A percentile compares a stretch with the other conserved stretches of the same genome.
These are phyloP conservation scores for Evernia prunastri DNA, from an alignment of 495 filamentous ascomycete genomes.

Conservation along the genomic window DNA sequence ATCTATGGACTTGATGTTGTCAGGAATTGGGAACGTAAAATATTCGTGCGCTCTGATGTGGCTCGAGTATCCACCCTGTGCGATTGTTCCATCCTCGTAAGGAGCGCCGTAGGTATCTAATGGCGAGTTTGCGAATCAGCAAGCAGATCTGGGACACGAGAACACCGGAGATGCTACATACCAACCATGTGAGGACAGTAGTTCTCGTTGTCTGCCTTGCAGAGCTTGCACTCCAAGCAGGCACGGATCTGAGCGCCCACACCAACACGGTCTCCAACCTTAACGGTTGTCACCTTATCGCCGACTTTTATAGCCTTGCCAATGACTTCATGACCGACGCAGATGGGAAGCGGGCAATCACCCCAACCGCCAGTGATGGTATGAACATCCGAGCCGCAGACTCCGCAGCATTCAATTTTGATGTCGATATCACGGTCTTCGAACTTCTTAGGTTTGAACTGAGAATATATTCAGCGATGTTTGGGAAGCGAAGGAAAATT, in stretches of 20 bases:
- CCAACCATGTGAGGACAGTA: slow-evolving; percentile 62
- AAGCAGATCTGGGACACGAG: too few species aligned
- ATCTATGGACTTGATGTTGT: slow-evolving; percentile 54
- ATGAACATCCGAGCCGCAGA: slow-evolving; percentile 75
- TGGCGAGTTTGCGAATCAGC: slow-evolving; percentile 4
- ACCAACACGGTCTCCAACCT: slow-evolving; percentile 71
- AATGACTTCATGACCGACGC: slow-evolving; percentile 71
- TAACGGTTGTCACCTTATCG: slow-evolving; percentile 55
- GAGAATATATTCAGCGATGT: slow-evolving; percentile 9
- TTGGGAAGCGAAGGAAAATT: background rate
- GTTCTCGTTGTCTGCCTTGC: slow-evolving; percentile 68
- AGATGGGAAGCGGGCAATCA: slow-evolving; percentile 57
- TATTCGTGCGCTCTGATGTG: slow-evolving; percentile 72
- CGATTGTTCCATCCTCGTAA: slow-evolving; percentile 55
- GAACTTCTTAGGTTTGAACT: slow-evolving; percentile 76
- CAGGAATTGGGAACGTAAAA: slow-evolving; percentile 67
- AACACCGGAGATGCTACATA: slow-evolving; percentile 21
- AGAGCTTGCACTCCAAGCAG: slow-evolving; percentile 62
- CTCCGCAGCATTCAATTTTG: slow-evolving; percentile 66
- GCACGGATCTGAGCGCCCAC: slow-evolving; percentile 72
- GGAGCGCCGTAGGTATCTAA: slow-evolving; percentile 59
- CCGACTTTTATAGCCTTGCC: slow-evolving; percentile 68
- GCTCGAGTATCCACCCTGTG: slow-evolving; percentile 60
- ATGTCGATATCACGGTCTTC: slow-evolving; percentile 70
- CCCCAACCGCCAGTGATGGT: slow-evolving; percentile 75